Evolutionary conservation across 176 grass and related monocot genomes (phyloP), one percentile per base, ranked within the genome.

Genomic region (Dendrocalamus sinicus): DNA sequence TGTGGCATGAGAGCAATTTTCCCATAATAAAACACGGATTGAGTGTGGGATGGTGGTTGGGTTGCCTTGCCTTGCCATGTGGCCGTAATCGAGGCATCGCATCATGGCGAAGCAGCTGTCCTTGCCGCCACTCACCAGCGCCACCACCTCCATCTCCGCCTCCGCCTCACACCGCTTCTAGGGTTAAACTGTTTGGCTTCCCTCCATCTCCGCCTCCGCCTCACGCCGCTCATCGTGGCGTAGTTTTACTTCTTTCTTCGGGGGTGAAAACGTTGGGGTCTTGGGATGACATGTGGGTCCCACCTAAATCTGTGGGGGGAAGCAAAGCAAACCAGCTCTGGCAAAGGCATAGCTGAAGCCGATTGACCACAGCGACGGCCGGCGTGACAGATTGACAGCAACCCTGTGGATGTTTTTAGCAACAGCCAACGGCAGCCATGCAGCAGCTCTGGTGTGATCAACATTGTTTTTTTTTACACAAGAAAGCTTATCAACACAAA

Each of bases 51-150:
- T 67, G 28, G 23, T 61, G n/a, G 20, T 3, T n/a, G 8, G 47
- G 9, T 1, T 17, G 47, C 11, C 48, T 2, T 19, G 51, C 52
- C 20, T 84, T 77, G 83, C 96, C 91, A 95, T 87, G 83, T 98
- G 96, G 54, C 90, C 96, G 70, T 92, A 95, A 79, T 98, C 93
- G 58, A 94, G 88, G 93, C 93, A 98, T 7, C 93, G 96, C 96
- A 98, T 98, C 93, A 94, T 98, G 76, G 90, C 88, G 77, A 89
- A 98, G 96, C 96, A 94, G 84, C 91, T 98, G 71, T 98, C 96
- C 84, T 98, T 98, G 70, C 96, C 96, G 73, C 93, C 93, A 75
- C 96, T 98, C 75, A 98, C 96, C 73, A 98, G 80, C n/a, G 96
- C 96, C 88, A 95, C 91, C 86, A 95, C 93, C 90, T 95, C 92